Conservation (phyloP, 306 rosid species). For the Astragalus glycyphyllos region DNA sequence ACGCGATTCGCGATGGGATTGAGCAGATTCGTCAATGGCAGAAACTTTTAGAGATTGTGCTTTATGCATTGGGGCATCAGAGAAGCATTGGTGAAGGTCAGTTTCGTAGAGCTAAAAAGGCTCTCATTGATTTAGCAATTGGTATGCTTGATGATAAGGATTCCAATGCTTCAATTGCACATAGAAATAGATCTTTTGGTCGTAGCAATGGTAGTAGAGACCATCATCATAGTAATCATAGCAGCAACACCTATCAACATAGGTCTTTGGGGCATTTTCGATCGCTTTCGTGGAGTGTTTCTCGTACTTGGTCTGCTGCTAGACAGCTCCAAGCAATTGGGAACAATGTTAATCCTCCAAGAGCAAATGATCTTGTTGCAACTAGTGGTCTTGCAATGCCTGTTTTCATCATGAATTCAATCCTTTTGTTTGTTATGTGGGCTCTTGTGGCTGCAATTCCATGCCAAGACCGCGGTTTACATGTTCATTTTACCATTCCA, state of each 20-base stretch:
- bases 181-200: conserved; percentile 85
- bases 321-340: conserved; percentile 91
- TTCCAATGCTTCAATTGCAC: conserved; percentile 51
- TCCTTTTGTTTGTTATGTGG: conserved; percentile 84
- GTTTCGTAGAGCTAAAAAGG: conserved; percentile 89
- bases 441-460: conserved; percentile 95
- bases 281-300: conserved; percentile 92
- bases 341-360: conserved; percentile 64
- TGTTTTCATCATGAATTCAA: conserved; percentile 67
- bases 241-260: conserved; percentile 35
- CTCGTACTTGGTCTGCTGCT: conserved; percentile 92
- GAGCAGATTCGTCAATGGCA: conserved; percentile 90
- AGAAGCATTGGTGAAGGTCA: conserved; percentile 83
- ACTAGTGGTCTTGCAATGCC: conserved; percentile 68
- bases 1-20: conserved; percentile 86
- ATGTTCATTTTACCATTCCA: conserved; percentile 71
- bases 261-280: conserved; percentile 70
- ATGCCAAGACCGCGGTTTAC: conserved; percentile 94
- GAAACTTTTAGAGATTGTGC: conserved; percentile 79
- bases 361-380: conserved; percentile 64
- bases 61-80: conserved; percentile 62
- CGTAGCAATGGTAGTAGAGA: conserved; percentile 53
- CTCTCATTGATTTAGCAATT: conserved; percentile 74
- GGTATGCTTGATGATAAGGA: conserved; percentile 91
- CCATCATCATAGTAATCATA: neutral